Base-by-base conservation (phyloP, 192 early-diverging fungal species). In the Mortierella antarctica region DNA sequence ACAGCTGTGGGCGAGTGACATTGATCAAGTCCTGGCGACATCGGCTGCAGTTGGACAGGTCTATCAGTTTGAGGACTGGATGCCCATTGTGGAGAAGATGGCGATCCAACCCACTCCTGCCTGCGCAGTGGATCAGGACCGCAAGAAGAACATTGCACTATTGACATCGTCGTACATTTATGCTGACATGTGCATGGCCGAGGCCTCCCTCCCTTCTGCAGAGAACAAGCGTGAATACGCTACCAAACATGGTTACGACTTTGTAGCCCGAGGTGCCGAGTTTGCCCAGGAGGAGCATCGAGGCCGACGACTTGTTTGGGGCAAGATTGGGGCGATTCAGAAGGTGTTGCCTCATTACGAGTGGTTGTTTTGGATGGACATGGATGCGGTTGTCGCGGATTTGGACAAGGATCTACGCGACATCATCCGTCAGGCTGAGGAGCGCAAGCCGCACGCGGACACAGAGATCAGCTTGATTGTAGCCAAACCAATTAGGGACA, bases 291-390 rank as follows among this genome's bases (percentile, higher is more conserved):
- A 90, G 67, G 69, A 70, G 11, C 44, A 70, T 31, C 79, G 79
- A 21, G 74, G 80, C n/a, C 87, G 89, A 42, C 78, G 76, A 47
- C 59, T 85, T n/a, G 89, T 90, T 11, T 90, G 89, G 89, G 89
- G 89, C 57, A 90, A 90, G 52, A 79, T 90, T 51, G 86, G 87
- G 45, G 86, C 71, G 0, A 71, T 90, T 9, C 86, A 90, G 62
- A 90, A 88, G 65, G 74, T 84, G 2, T 55, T 90, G 6, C 89
- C 89, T 2, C 82, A 88, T 21, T 90, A 90, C 65, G 86, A 90
- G 17, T 90, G 89, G 89, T 13, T 90, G 40, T 85, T 90, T 57
- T 90, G 89, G 89, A 72, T 90, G 73, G 89, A 90, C 62, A 90
- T 90, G 87, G 89, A 90, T 59, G 87, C 89, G 6, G 85, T 90